phyloP scores from a whole-genome alignment of 2,329 filamentous ascomycete genomes.

The Penicillium crustosum region DNA sequence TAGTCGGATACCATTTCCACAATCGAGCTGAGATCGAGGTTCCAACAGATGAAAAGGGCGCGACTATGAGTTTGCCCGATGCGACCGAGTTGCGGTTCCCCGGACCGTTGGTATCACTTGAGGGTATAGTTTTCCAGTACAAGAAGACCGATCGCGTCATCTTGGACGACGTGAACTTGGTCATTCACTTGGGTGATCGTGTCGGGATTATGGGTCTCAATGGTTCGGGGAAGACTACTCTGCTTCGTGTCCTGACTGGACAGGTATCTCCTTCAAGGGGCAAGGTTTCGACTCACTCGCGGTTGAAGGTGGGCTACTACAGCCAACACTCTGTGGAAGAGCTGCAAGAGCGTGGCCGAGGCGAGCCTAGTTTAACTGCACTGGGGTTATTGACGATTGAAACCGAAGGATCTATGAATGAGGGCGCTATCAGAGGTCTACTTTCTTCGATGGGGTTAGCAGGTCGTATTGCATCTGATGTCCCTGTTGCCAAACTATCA shows the following conservation, averaged over 20 bases:
- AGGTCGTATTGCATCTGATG: constrained; percentile 69
- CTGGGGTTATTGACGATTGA: constrained; percentile 62
- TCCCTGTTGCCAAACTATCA: constrained; percentile 70
- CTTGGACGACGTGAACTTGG: constrained; percentile 65
- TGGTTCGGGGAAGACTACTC: constrained; percentile 77
- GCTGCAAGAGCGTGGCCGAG: constrained; percentile 57
- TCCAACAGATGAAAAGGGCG: constrained; percentile 59
- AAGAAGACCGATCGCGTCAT: constrained; percentile 46
- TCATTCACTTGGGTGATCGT: constrained; percentile 70
- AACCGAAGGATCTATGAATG: constrained; percentile 54
- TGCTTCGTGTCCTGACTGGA: constrained; percentile 69
- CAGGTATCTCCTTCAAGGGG: constrained; percentile 60
- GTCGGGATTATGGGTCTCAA: constrained; percentile 77
- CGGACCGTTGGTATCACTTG: constrained; percentile 69
- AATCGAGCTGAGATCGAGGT: constrained; percentile 69
- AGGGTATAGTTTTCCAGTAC: constrained; percentile 68
- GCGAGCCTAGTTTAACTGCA: constrained; percentile 60
- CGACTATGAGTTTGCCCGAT: constrained; percentile 60
- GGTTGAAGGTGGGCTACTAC: constrained; percentile 72
- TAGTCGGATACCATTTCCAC: constrained; percentile 60
- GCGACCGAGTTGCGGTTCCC: constrained; percentile 72
- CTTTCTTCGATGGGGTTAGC: constrained; percentile 69
- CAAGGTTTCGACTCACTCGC: constrained; percentile 64
- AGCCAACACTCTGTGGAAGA: constrained; percentile 75
- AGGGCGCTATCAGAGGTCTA: constrained; percentile 67